phyloP scores from a whole-genome alignment of 495 filamentous ascomycete genomes.

The Aspergillus coremiiformis region DNA sequence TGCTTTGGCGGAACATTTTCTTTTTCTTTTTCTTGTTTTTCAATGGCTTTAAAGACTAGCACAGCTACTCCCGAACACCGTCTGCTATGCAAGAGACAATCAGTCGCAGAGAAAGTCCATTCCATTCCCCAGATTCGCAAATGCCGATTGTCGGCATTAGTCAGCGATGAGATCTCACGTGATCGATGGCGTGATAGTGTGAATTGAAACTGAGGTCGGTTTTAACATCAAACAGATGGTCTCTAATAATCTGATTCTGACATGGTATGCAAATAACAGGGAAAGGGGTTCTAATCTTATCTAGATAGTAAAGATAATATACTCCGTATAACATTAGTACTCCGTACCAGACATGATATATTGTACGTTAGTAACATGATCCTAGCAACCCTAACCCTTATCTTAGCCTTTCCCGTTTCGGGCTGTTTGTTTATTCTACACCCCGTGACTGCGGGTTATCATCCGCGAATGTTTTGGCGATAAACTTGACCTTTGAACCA shows the following conservation, averaged over 20 bases:
- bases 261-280: too few species aligned
- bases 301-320: too few species aligned
- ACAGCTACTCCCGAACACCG: slow-evolving; percentile 7
- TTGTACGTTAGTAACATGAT: too few species aligned
- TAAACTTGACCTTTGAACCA: background rate
- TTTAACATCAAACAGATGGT: too few species aligned
- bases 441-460: slow-evolving; percentile 16
- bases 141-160: slow-evolving; percentile 20
- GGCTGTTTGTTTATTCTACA: slow-evolving; percentile 43
- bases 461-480: slow-evolving; percentile 9
- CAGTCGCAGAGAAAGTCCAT: background rate
- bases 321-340: too few species aligned
- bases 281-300: too few species aligned
- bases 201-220: background rate
- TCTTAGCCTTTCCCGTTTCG: slow-evolving; percentile 33
- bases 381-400: slow-evolving; percentile 28
- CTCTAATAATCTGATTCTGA: too few species aligned
- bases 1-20: slow-evolving; percentile 51
- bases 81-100: slow-evolving; percentile 4
- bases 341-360: slow-evolving; percentile 2
- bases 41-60: background rate
- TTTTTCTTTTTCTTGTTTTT: too few species aligned
- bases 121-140: slow-evolving; percentile 6
- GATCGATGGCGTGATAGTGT: slow-evolving; percentile 21
- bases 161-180: slow-evolving; percentile 15